Base-by-base conservation (phyloP, 2,329 filamentous ascomycete genomes). In the Alternaria dauci region DNA sequence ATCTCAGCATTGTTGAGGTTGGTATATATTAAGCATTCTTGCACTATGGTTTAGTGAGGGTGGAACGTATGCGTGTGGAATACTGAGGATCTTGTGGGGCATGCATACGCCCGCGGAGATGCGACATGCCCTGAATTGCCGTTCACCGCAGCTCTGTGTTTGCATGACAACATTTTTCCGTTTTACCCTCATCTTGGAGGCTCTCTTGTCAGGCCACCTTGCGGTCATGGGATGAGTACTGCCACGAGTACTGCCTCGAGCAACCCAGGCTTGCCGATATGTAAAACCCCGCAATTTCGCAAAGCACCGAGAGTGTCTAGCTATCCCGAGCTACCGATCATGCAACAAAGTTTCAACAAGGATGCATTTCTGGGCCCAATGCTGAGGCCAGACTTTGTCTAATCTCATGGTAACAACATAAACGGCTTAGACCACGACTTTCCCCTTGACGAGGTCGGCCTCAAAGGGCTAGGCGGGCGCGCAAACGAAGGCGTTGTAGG, bases 361-460 rank as follows among this genome's bases (percentile, higher is more conserved):
- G 11, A 60, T 68, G 38, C 63, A 54, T 26, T 8, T 52, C 56
- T 26, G 16, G 58, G 55, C 23, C 43, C 61, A 52, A 34, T 41
- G 39, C 18, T 20, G 11, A 30, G 28, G 38, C 14, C 32, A 36
- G 14, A 36, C 32, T 16, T 36, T 30, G 16, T 42, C 12, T 36
- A 14, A 47, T 18, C 36, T 73, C 65, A 78, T 16, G 75, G 74
- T 52, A 76, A 58, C 28, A 71, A 55, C 42, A 76, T 61, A 52
- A 74, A 71, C 1, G 75, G 72, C 44, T 74, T 76, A 46, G 63
- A 73, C 75, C 75, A 77, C 1, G 67, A 67, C 52, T 71, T 74
- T 42, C 64, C 48, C 55, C 68, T 71, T 50, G 60, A 61, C 6
- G 61, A 46, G 7, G 46, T 63, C 14, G 57, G 50, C 52, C 62